Percentiles rank a stretch among this genome's conserved stretches.
These are phyloP conservation scores for Anthracocystis setariae DNA, from an alignment of 1,284 basidiomycete genomes.

Conservation along the genomic window DNA sequence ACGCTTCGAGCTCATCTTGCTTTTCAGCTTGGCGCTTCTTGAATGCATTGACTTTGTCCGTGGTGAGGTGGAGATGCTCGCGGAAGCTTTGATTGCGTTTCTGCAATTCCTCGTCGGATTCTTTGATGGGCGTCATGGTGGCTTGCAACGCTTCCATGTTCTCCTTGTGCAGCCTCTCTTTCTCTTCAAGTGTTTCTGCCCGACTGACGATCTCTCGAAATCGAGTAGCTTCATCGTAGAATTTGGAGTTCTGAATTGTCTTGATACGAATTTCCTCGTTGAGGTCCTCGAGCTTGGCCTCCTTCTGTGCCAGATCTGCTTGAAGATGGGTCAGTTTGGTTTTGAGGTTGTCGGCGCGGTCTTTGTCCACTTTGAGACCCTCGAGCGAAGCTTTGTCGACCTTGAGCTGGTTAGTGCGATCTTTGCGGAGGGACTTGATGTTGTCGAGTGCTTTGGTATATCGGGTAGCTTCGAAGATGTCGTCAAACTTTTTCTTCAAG, in stretches of 20 bases:
- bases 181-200: constrained; percentile 76
- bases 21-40: constrained; percentile 73
- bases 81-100: constrained; percentile 79
- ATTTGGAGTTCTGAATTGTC: constrained; percentile 80
- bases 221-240: constrained; percentile 83
- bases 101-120: constrained; percentile 80
- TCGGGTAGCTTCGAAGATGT: constrained; percentile 95
- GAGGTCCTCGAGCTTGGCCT: constrained; percentile 53
- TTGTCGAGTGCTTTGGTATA: constrained; percentile 91
- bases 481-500: constrained; percentile 98
- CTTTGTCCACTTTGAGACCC: constrained; percentile 83
- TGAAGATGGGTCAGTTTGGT: constrained; percentile 52
- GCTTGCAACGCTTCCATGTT: constrained; percentile 75
- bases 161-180: constrained; percentile 75
- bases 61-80: constrained; percentile 73
- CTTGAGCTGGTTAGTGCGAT: constrained; percentile 88
- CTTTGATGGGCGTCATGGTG: constrained; percentile 76
- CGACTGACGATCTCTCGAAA: constrained; percentile 85
- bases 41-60: constrained; percentile 71
- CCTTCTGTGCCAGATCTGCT: constrained; percentile 52
- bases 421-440: constrained; percentile 82
- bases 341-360: constrained; percentile 77
- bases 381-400: constrained; percentile 89
- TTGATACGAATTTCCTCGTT: constrained; percentile 68
- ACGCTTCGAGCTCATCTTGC: constrained; percentile 71